Percentiles rank a stretch among this genome's conserved stretches.
Evolutionary conservation across 306 rosid species (phyloP).

Genomic region (Cyclanthera cordifolia): DNA sequence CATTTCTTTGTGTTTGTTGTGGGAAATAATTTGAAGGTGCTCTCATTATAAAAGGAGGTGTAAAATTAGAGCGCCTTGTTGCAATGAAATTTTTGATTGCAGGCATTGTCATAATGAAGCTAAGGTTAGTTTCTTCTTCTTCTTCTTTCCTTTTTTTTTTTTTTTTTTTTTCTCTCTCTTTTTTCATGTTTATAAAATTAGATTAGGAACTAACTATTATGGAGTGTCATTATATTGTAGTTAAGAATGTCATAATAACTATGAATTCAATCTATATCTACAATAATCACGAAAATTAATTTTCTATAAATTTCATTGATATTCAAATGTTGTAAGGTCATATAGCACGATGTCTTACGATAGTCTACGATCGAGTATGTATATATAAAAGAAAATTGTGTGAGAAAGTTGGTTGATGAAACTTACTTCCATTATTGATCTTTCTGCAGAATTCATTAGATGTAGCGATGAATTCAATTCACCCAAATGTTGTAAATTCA

Average conservation of each 20-base stretch:
- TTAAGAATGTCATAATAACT: no score
- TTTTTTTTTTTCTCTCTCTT: background rate
- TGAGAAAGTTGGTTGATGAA: background rate
- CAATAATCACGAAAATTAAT: no score
- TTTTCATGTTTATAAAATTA: background rate
- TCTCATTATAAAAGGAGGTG: slow-evolving; percentile 35
- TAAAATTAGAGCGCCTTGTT: slow-evolving; percentile 43
- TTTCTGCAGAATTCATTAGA: slow-evolving; percentile 45
- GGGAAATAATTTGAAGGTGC: slow-evolving; percentile 27
- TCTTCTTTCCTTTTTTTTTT: background rate
- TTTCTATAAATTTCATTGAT: no score
- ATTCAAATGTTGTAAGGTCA: no score
- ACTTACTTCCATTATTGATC: background rate
- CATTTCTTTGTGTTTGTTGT: background rate
- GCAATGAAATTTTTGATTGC: slow-evolving; percentile 36
- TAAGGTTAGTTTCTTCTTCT: slow-evolving; percentile 18
- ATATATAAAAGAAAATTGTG: no score
- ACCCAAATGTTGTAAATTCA: no score
- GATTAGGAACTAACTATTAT: no score
- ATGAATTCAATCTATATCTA: no score
- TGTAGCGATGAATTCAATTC: no score
- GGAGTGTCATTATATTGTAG: no score
- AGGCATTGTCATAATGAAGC: slow-evolving; percentile 42
- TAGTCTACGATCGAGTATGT: no score
- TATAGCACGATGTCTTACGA: no score